phyloP scores from a whole-genome alignment of 257 asterid species.

The Capsicum baccatum region DNA sequence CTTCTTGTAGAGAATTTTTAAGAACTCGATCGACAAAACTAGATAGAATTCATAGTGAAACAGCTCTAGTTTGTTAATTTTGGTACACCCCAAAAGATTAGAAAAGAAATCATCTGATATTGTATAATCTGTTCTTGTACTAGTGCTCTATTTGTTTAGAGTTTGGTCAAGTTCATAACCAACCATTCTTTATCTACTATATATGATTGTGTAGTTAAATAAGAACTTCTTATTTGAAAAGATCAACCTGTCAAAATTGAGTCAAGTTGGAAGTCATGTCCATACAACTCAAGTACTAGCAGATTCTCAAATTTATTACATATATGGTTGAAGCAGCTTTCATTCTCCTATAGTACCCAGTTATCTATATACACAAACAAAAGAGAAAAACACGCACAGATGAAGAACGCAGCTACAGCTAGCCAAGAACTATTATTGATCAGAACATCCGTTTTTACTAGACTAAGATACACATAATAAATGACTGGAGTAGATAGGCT shows the following conservation, averaged over 20 bases:
- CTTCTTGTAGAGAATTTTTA: slow-evolving; percentile 59
- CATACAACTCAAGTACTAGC: not conserved
- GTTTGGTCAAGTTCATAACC: not conserved
- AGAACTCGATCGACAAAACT: slow-evolving; percentile 34
- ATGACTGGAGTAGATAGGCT: slow-evolving; percentile 23
- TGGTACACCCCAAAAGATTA: not conserved
- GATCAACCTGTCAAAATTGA: not conserved
- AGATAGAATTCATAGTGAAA: slow-evolving; percentile 1
- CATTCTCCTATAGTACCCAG: not conserved
- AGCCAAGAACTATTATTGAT: slow-evolving; percentile 23
- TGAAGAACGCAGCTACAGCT: not conserved
- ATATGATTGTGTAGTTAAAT: not conserved
- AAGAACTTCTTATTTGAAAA: not conserved
- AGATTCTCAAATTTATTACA: not conserved
- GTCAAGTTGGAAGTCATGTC: not conserved
- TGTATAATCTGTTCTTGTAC: slow-evolving; percentile 15
- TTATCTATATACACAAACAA: not conserved
- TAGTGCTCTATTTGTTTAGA: not conserved
- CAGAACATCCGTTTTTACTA: slow-evolving; percentile 24
- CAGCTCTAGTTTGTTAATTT: slow-evolving; percentile 11
- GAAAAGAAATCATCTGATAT: not conserved
- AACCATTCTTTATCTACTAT: not conserved
- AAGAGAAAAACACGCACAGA: not conserved
- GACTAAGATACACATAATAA: slow-evolving; percentile 14
- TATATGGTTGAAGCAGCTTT: not conserved